Conservation (phyloP, 495 filamentous ascomycete species). For the Jackrogersella minutella region DNA sequence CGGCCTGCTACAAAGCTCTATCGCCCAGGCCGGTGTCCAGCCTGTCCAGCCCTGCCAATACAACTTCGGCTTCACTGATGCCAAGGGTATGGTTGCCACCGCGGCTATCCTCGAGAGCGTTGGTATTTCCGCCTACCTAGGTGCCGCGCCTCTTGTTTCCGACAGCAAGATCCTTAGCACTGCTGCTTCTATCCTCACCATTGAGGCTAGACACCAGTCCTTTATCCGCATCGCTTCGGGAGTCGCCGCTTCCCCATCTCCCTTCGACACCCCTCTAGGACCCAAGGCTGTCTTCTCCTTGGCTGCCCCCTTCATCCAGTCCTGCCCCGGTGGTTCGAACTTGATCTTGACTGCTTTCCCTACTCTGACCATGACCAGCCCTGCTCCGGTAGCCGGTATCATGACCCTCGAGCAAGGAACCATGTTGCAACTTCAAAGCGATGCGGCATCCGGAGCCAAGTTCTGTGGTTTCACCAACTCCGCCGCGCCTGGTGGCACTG, state of each 20-base stretch:
- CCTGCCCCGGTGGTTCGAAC: slow-evolving; percentile 65
- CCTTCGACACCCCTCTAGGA: slow-evolving; percentile 67
- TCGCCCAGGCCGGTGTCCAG: slow-evolving; percentile 61
- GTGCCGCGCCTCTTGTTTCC: slow-evolving; percentile 65
- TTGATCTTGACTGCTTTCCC: slow-evolving; percentile 67
- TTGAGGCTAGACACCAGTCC: slow-evolving; percentile 69
- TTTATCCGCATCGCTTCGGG: slow-evolving; percentile 61
- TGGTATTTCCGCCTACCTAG: slow-evolving; percentile 69
- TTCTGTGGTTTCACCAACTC: slow-evolving; percentile 68
- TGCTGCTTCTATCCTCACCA: slow-evolving; percentile 66
- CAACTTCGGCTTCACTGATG: slow-evolving; percentile 69
- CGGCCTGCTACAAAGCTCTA: slow-evolving; percentile 60
- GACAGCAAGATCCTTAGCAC: slow-evolving; percentile 61
- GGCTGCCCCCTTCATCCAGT: slow-evolving; percentile 68
- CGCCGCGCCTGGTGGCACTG: slow-evolving; percentile 58
- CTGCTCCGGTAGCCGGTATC: slow-evolving; percentile 54
- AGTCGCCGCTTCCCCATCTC: slow-evolving; percentile 61
- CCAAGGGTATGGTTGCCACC: slow-evolving; percentile 65
- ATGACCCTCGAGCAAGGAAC: slow-evolving; percentile 52
- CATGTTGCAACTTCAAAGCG: slow-evolving; percentile 52
- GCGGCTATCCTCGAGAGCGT: slow-evolving; percentile 69
- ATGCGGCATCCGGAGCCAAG: slow-evolving; percentile 51
- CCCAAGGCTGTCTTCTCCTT: slow-evolving; percentile 68
- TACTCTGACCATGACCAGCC: slow-evolving; percentile 58
- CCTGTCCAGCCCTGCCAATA: slow-evolving; percentile 68